Evolutionary conservation across 192 early-diverging fungal species (phyloP).

Genomic region (Rhizophagus clarus): DNA sequence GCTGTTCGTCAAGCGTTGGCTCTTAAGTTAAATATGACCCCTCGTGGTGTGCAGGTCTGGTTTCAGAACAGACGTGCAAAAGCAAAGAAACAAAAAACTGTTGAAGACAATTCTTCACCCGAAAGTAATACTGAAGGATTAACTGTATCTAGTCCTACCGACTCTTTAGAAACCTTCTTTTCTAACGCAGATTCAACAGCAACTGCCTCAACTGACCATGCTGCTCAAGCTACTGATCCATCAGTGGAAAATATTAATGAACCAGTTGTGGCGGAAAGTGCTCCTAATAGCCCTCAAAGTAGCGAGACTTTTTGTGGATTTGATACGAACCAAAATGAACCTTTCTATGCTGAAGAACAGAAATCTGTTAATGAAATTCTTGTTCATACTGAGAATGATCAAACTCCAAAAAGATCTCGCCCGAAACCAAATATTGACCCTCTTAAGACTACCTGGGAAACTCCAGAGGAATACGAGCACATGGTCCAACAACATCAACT

Average conservation of each 20-base stretch:
- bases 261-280: neutral
- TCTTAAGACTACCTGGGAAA: conserved; percentile 20
- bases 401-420: conserved; percentile 24
- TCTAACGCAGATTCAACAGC: conserved; percentile 4
- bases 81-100: conserved; percentile 24
- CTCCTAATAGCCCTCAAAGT: neutral
- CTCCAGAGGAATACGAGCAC: conserved; percentile 24
- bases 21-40: conserved; percentile 65
- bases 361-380: conserved; percentile 15
- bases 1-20: conserved; percentile 62
- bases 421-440: conserved; percentile 29
- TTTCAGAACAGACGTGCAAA: conserved; percentile 86
- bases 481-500: conserved; percentile 29
- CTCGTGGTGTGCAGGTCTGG: conserved; percentile 80
- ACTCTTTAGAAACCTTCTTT: conserved; percentile 13
- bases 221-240: neutral
- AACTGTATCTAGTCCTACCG: conserved; percentile 8
- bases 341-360: conserved; percentile 11
- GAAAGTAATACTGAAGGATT: conserved; percentile 1
- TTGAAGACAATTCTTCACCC: neutral
- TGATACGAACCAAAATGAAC: neutral
- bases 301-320: neutral
- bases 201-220: neutral
- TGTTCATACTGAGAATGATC: conserved; percentile 14
- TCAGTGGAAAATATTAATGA: conserved; percentile 15